These are phyloP conservation scores for Acanthamoeba triangularis DNA, from an alignment of 208 protist genomes.

Conservation along the genomic window DNA sequence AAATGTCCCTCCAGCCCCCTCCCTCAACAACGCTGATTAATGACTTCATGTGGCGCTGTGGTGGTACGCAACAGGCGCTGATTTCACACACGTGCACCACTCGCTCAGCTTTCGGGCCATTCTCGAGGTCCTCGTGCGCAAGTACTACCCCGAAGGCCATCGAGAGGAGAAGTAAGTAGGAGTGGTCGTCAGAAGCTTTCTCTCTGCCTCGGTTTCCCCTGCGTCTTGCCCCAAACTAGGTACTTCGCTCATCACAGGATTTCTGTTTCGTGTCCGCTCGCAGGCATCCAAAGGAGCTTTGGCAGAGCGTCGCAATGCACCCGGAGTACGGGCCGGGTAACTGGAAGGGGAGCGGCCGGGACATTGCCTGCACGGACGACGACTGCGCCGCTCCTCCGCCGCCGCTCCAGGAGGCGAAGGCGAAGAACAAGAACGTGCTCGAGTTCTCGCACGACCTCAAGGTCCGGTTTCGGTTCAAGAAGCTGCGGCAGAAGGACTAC, in stretches of 20 bases:
- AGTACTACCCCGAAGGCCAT: slow-evolving; percentile 61
- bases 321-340: slow-evolving; percentile 29
- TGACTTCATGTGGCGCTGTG: not conserved
- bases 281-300: slow-evolving; percentile 10
- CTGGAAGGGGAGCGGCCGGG: slow-evolving; percentile 1
- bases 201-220: not conserved
- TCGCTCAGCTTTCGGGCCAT: slow-evolving; percentile 62
- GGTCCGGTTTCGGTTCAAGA: slow-evolving; percentile 62
- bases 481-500: slow-evolving; percentile 49
- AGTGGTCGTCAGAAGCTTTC: too few species aligned
- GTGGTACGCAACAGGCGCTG: not conserved
- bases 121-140: slow-evolving; percentile 53
- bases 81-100: slow-evolving; percentile 46
- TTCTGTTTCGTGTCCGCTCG: not conserved
- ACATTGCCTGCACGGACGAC: not conserved
- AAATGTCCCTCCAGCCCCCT: not conserved
- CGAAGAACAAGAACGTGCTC: not conserved
- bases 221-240: not conserved
- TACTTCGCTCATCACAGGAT: not conserved
- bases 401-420: not conserved
- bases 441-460: slow-evolving; percentile 39
- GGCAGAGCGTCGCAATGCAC: slow-evolving; percentile 3
- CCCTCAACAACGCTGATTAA: too few species aligned
- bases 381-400: not conserved
- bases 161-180: not conserved